Evolutionary conservation across 2,329 filamentous ascomycete genomes (phyloP).

Genomic region (Botryotinia convoluta): DNA sequence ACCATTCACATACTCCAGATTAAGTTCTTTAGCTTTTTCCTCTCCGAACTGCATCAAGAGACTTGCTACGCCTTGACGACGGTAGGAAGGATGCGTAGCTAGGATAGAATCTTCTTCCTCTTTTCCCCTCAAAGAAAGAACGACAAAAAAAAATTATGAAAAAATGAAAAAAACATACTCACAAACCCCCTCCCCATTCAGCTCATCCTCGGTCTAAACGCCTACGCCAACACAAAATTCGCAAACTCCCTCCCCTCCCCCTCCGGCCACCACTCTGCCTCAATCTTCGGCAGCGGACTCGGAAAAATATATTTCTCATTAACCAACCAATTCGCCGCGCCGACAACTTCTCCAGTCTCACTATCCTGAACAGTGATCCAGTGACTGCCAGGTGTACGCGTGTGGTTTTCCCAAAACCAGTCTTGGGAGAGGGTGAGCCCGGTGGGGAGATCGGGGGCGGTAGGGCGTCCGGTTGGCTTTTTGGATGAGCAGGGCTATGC

Average conservation of each 20-base stretch:
- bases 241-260: constrained; percentile 2
- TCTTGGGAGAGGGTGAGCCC: neutral
- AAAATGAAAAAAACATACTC: neutral
- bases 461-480: constrained; percentile 11
- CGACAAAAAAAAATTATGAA: too few species aligned
- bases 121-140: neutral
- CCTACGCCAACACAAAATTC: neutral
- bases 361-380: neutral
- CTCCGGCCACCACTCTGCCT: constrained; percentile 2
- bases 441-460: neutral
- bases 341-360: neutral
- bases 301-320: constrained; percentile 7
- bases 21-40: constrained; percentile 1
- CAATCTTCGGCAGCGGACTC: neutral
- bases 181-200: neutral
- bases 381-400: neutral
- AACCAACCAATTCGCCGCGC: neutral
- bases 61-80: neutral
- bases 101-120: neutral
- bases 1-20: neutral
- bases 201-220: neutral
- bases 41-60: constrained; percentile 4
- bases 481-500: neutral
- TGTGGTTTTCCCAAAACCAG: neutral
- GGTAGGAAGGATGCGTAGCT: constrained; percentile 6